Conservation (phyloP, 1,139 yeast genomes). For the Hyphopichia khmerensis region DNA sequence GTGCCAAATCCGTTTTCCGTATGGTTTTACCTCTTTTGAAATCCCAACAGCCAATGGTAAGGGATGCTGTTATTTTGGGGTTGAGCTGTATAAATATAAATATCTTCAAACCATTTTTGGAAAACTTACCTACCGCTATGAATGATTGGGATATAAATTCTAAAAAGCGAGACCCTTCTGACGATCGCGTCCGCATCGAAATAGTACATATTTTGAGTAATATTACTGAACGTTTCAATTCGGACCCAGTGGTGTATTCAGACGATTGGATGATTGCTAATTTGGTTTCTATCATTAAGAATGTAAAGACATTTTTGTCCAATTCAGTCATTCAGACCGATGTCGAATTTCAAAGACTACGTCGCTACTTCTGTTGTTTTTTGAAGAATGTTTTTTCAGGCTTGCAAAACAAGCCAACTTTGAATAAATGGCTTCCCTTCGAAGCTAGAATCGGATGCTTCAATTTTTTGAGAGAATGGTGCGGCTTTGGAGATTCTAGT, state of each 20-base stretch:
- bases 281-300: conserved; percentile 62
- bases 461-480: conserved; percentile 87
- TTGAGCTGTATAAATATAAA: conserved; percentile 87
- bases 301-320: conserved; percentile 63
- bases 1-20: conserved; percentile 86
- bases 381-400: conserved; percentile 68
- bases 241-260: conserved; percentile 47
- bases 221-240: conserved; percentile 65
- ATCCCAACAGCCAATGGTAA: conserved; percentile 66
- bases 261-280: conserved; percentile 74
- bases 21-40: conserved; percentile 82
- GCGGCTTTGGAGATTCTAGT: conserved; percentile 76
- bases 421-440: conserved; percentile 68
- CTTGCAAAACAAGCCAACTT: conserved; percentile 40
- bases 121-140: conserved; percentile 67
- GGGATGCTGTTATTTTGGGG: conserved; percentile 86
- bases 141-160: conserved; percentile 50
- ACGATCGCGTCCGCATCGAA: conserved; percentile 67
- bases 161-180: conserved; percentile 31
- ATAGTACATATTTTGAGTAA: conserved; percentile 71
- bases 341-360: conserved; percentile 70
- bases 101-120: conserved; percentile 79
- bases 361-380: conserved; percentile 79
- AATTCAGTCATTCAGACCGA: conserved; percentile 59
- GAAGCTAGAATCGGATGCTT: conserved; percentile 84